Percentiles rank a stretch among this genome's conserved stretches.
Evolutionary conservation across 2,329 filamentous ascomycete species (phyloP).

Genomic region (Didymella pomorum): DNA sequence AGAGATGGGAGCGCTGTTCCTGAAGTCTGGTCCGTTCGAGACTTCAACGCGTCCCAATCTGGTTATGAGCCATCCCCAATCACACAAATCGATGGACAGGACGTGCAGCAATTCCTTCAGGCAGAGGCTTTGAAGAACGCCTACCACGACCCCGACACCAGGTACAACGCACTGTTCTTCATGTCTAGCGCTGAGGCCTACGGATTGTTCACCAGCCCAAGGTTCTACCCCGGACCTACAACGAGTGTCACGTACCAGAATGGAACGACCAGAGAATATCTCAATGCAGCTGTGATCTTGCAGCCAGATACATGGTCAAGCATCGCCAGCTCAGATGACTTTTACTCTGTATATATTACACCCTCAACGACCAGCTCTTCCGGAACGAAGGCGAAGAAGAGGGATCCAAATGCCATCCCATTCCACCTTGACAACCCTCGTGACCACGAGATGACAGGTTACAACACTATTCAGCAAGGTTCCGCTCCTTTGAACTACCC

Average conservation of each 20-base stretch:
- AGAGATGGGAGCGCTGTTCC: conserved; percentile 41
- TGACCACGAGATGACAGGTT: conserved; percentile 37
- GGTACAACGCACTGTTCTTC: conserved; percentile 53
- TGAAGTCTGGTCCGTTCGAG: conserved; percentile 43
- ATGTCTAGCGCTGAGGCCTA: conserved; percentile 43
- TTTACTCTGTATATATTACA: conserved; percentile 51
- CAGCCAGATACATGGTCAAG: conserved; percentile 38
- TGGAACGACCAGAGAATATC: conserved; percentile 41
- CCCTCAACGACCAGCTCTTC: conserved; percentile 21
- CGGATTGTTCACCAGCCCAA: conserved; percentile 42
- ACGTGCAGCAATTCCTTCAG: conserved; percentile 47
- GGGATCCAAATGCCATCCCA: conserved; percentile 35
- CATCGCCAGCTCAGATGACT: conserved; percentile 48
- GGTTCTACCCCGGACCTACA: conserved; percentile 43
- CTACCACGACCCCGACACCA: conserved; percentile 53
- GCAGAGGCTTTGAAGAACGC: conserved; percentile 39
- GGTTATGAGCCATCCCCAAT: conserved; percentile 47
- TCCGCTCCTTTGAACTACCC: conserved; percentile 48
- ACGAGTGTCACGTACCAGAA: conserved; percentile 49
- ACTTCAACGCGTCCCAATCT: conserved; percentile 40
- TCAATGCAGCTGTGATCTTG: conserved; percentile 41
- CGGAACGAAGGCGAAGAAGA: conserved; percentile 32
- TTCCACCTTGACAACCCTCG: conserved; percentile 40
- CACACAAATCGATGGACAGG: conserved; percentile 49
- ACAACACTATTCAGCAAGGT: conserved; percentile 28